Base-by-base conservation (phyloP, 2,329 filamentous ascomycete genomes). In the Monilinia polystroma region DNA sequence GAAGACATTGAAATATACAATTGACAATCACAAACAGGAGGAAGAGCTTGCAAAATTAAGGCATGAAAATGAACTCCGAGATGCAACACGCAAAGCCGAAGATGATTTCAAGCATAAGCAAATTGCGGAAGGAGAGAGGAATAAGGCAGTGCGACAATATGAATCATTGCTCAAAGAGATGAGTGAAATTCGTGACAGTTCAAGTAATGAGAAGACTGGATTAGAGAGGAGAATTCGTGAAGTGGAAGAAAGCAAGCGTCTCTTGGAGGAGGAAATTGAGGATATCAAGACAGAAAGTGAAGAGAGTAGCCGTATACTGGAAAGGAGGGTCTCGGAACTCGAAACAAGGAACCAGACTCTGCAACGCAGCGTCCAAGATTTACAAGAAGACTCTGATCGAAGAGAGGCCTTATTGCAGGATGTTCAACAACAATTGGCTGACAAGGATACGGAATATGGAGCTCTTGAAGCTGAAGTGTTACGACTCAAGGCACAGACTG, bases 1-100 rank as follows among this genome's bases (percentile, higher is more conserved):
- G 53, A 95, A 93, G 69, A 91, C 92, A 0, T 81, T 97, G 62
- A 89, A 89, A 69, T 99, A 97, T 79, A 92, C 94, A 67, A 84
- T 97, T 71, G 91, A 93, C 74, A 94, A 91, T 23, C 81, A 91
- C 64, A 93, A 94, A 73, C 92, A 97, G 72, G 94, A 98, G 75
- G 89, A 91, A 72, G 92, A 96, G 67, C 85, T 97, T 73, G 82
- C 88, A 58, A 84, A 87, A 12, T 82, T 97, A 20, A 88, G 92
- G 69, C 90, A 95, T 72, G 90, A 92, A 71, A 90, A 91, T 73
- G 94, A 97, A 74, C 78, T 97, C 29, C 87, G 94, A 69, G 92
- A 96, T 66, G 84, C 89, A 1, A 88, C 91, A 71, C 84, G 88
- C 58, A 90, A 90, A 70, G 90, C 91, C n/a, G 93, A 97, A 73